phyloP scores from a whole-genome alignment of 108 stramenopile species.

The Schizochytrium sp. region DNA sequence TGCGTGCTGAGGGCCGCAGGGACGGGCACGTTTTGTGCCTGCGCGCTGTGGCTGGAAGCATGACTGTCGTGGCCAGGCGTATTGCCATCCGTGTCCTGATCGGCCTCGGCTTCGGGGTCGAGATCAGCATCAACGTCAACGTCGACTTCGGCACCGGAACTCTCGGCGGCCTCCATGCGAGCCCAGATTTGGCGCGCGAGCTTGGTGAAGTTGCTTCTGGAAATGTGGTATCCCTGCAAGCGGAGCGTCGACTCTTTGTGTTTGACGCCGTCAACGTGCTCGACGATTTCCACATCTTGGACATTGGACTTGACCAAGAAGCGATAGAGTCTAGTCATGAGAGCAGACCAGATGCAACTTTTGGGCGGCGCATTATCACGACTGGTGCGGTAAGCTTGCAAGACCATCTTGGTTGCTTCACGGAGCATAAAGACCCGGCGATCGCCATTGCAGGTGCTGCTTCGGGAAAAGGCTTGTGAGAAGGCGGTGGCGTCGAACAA shows the following conservation, averaged over 20 bases:
- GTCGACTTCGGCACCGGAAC: not conserved
- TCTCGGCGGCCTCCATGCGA: not conserved
- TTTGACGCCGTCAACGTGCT: not conserved
- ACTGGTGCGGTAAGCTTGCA: not conserved
- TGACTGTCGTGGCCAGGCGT: no score
- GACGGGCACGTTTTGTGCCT: no score
- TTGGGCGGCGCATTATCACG: not conserved
- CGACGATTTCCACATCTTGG: not conserved
- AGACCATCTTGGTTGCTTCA: not conserved
- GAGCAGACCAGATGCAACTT: slow-evolving; percentile 2
- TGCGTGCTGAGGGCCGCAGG: no score
- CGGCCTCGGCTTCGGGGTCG: no score
- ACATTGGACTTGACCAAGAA: not conserved
- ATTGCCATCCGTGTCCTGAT: no score
- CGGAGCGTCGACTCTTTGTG: not conserved
- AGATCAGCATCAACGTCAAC: no score
- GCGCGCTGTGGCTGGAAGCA: no score
- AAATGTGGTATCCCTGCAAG: not conserved
- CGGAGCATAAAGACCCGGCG: not conserved
- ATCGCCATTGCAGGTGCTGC: not conserved
- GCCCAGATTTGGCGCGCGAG: not conserved
- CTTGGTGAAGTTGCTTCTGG: slow-evolving; percentile 19
- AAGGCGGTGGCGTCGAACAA: not conserved
- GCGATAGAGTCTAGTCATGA: not conserved
- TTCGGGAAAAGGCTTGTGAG: not conserved